Conservation (phyloP, 495 filamentous ascomycete species). For the Neurospora hispaniola region DNA sequence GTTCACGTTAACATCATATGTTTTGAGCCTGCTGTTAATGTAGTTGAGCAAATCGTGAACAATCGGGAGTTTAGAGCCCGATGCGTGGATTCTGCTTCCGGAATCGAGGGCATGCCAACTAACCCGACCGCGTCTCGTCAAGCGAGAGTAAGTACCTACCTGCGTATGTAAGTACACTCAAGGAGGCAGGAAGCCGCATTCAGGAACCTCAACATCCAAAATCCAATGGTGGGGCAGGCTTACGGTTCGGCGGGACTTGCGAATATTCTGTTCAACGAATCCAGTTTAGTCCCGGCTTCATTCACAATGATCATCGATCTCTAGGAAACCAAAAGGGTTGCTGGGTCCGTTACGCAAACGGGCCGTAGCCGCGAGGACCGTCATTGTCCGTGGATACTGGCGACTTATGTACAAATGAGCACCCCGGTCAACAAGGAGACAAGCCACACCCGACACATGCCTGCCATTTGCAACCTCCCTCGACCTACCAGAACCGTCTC, state of each 20-base stretch:
- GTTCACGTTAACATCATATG: neutral
- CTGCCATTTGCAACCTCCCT: neutral
- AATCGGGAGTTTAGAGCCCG: neutral
- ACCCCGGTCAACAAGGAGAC: neutral
- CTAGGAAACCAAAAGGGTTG: neutral
- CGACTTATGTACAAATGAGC: neutral
- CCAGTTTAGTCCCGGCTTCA: neutral
- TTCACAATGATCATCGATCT: neutral
- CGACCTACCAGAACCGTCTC: neutral
- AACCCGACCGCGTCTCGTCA: neutral
- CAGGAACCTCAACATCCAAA: neutral
- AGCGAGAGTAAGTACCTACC: neutral
- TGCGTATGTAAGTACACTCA: neutral
- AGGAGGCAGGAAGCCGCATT: neutral
- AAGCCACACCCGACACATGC: neutral
- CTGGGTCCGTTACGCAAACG: neutral
- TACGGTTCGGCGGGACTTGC: neutral
- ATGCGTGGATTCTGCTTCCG: neutral
- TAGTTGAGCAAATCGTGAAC: neutral
- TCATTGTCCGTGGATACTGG: neutral
- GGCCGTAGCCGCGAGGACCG: neutral
- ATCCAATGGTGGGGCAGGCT: neutral
- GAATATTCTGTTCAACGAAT: neutral
- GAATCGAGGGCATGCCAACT: neutral
- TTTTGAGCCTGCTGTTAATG: neutral